Conservation (phyloP, 495 filamentous ascomycete genomes). For the Aspergillus panamensis region DNA sequence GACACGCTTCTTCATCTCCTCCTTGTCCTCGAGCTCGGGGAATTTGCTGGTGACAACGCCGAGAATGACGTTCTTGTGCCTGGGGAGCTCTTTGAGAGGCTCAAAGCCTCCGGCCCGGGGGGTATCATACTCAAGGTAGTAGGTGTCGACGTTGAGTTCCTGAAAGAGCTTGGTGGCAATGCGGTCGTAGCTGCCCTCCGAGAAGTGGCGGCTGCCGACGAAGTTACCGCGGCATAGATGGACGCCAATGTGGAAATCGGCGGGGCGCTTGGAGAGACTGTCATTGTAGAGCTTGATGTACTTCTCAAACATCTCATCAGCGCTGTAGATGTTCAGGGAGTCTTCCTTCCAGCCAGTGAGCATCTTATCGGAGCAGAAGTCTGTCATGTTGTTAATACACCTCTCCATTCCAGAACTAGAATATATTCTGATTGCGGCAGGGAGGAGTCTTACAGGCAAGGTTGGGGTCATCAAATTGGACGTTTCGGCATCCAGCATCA, state of each 20-base stretch:
- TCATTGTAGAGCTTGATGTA: constrained; percentile 79
- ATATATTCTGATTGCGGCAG: too few relatives aligned
- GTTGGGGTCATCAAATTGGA: constrained; percentile 74
- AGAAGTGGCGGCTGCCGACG: constrained; percentile 72
- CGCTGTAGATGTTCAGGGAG: constrained; percentile 50
- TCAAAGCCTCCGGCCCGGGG: constrained; percentile 73
- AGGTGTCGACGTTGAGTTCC: constrained; percentile 70
- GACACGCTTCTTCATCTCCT: constrained; percentile 66
- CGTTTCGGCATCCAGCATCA: constrained; percentile 63
- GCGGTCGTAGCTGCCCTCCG: constrained; percentile 74
- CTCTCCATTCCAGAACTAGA: too few relatives aligned
- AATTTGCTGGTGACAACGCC: constrained; percentile 74
- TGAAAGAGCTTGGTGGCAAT: constrained; percentile 79
- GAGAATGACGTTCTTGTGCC: constrained; percentile 71
- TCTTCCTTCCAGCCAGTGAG: constrained; percentile 62
- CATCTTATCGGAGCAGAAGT: constrained; percentile 78
- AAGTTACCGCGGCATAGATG: constrained; percentile 83
- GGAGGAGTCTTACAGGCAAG: constrained; percentile 58
- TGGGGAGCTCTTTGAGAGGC: constrained; percentile 67
- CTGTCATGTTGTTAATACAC: constrained; percentile 29
- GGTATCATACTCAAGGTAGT: constrained; percentile 83
- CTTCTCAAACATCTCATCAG: constrained; percentile 64
- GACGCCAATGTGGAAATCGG: constrained; percentile 72
- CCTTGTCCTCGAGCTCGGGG: constrained; percentile 67
- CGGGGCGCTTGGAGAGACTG: constrained; percentile 57